These are phyloP conservation scores for Manihot esculenta DNA, from an alignment of 441 rosid species.

Conservation along the genomic window DNA sequence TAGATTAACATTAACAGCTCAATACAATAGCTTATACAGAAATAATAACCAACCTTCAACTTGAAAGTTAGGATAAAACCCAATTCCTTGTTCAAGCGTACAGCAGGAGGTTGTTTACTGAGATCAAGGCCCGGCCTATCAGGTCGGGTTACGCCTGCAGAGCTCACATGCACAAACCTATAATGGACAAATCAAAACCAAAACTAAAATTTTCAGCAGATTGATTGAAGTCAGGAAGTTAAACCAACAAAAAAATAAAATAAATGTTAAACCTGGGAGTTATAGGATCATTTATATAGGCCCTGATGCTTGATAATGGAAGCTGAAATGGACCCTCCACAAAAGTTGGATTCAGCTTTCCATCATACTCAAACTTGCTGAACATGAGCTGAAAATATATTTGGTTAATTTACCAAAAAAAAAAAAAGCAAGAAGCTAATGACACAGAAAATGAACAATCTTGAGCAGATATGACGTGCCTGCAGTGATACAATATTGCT, in stretches of 20 bases:
- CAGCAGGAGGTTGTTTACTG: slow-evolving; percentile 93
- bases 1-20: neutral
- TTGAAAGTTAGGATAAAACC: slow-evolving; percentile 81
- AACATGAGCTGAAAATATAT: slow-evolving; percentile 74
- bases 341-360: slow-evolving; percentile 82
- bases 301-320: slow-evolving; percentile 60
- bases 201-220: neutral
- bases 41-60: slow-evolving; percentile 57
- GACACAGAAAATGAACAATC: neutral
- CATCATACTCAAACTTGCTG: slow-evolving; percentile 95
- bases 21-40: too few species aligned
- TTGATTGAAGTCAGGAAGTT: neutral
- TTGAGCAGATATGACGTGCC: slow-evolving; percentile 34
- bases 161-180: slow-evolving; percentile 89
- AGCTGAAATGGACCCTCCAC: slow-evolving; percentile 83
- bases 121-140: slow-evolving; percentile 94
- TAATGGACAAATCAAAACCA: slow-evolving; percentile 14
- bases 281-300: slow-evolving; percentile 68
- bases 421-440: slow-evolving; percentile 16
- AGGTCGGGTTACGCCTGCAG: slow-evolving; percentile 94
- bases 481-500: slow-evolving; percentile 70
- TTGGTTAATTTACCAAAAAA: slow-evolving; percentile 18
- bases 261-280: slow-evolving; percentile 61
- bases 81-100: slow-evolving; percentile 88
- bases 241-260: neutral